Conservation (phyloP, 257 asterid genomes). For the Solanum peruvianum region DNA sequence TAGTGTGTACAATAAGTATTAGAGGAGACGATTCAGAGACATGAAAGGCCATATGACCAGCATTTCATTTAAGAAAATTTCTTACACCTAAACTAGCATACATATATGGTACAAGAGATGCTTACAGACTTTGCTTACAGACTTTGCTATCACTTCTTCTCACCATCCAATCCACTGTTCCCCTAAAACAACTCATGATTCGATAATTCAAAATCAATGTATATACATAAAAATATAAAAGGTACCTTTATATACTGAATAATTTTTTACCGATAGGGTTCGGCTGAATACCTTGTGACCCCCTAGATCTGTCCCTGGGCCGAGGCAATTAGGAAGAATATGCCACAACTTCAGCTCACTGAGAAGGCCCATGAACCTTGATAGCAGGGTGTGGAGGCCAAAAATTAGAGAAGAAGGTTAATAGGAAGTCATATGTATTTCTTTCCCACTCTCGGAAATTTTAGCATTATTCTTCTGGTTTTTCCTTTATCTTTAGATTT, state of each 20-base stretch:
- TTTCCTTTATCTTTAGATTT: background rate
- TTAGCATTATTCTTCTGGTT: background rate
- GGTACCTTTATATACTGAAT: background rate
- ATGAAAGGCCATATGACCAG: background rate
- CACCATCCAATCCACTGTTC: slow-evolving; percentile 18
- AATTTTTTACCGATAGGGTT: background rate
- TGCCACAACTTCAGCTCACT: background rate
- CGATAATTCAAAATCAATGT: background rate
- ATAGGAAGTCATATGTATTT: background rate
- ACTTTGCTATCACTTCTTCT: slow-evolving; percentile 43
- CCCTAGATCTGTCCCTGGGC: background rate
- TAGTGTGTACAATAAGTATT: background rate
- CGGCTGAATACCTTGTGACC: background rate
- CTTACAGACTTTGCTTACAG: background rate
- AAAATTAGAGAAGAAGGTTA: background rate
- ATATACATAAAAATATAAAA: no score
- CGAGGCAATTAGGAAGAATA: background rate
- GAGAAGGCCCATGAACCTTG: background rate
- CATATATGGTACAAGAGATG: slow-evolving; percentile 22
- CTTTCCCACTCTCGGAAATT: background rate
- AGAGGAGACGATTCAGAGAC: background rate
- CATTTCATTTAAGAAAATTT: background rate
- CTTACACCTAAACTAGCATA: slow-evolving; percentile 10
- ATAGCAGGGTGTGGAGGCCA: background rate
- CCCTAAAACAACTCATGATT: slow-evolving; percentile 56